These are phyloP conservation scores for Psilocybe subaeruginosa DNA, from an alignment of 768 basidiomycete species.

Conservation along the genomic window DNA sequence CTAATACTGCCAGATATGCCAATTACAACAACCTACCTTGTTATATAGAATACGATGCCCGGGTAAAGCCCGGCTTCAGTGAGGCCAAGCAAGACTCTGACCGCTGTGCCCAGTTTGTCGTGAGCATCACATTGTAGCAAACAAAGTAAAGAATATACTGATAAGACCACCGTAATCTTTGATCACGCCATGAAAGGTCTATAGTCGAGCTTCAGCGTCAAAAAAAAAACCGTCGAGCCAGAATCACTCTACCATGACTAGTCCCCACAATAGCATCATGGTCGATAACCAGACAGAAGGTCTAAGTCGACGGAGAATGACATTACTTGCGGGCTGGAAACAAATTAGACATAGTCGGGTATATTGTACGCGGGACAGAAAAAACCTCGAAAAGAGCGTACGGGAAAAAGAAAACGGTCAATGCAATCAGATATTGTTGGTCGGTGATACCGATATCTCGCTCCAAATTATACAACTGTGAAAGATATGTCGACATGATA, in stretches of 20 bases:
- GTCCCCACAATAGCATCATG: conserved; percentile 52
- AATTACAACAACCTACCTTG: conserved; percentile 41
- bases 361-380: background rate
- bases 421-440: conserved; percentile 66
- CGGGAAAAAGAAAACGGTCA: conserved; percentile 79
- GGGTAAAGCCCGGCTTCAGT: conserved; percentile 63
- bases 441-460: conserved; percentile 60
- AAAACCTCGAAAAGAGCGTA: conserved; percentile 70
- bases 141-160: conserved; percentile 35
- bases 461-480: conserved; percentile 62
- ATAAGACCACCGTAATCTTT: conserved; percentile 64
- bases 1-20: background rate
- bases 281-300: conserved; percentile 70
- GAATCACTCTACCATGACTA: conserved; percentile 42
- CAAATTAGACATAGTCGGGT: background rate
- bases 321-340: conserved; percentile 61
- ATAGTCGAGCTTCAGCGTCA: background rate
- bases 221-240: background rate
- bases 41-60: conserved; percentile 64
- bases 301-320: conserved; percentile 57
- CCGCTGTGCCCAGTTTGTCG: conserved; percentile 34
- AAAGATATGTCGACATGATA: background rate
- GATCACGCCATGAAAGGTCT: conserved; percentile 69
- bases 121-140: too few relatives aligned
- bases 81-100: conserved; percentile 66